Evolutionary conservation across 106 monocot genomes (phyloP).

Genomic region (Dendrobium nobile): DNA sequence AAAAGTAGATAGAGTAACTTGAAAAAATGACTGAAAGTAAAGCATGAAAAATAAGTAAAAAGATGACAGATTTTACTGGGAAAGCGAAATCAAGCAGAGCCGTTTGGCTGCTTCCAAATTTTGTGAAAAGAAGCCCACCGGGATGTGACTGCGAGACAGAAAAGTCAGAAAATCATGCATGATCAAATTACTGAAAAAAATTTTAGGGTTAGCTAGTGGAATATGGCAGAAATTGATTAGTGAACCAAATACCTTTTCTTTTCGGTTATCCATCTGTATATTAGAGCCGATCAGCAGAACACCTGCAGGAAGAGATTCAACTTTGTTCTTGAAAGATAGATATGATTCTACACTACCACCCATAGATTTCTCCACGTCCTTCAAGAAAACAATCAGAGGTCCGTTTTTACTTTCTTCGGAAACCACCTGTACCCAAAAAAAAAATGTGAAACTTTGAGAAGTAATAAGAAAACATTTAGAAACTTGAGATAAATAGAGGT

Average conservation of each 20-base stretch:
- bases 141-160: constrained; percentile 37
- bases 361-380: constrained; percentile 85
- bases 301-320: constrained; percentile 60
- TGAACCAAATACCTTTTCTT: constrained; percentile 53
- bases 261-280: constrained; percentile 76
- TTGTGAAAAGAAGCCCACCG: constrained; percentile 85
- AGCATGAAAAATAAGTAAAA: background rate
- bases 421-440: constrained; percentile 43
- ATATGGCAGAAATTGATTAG: background rate
- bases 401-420: constrained; percentile 77
- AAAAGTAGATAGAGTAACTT: background rate
- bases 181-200: background rate
- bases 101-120: constrained; percentile 87
- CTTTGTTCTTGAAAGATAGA: constrained; percentile 51
- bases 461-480: background rate
- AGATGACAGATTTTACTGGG: constrained; percentile 41
- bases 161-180: background rate
- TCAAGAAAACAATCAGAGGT: constrained; percentile 72
- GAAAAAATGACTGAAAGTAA: background rate
- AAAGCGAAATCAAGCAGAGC: constrained; percentile 91
- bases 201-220: background rate
- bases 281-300: constrained; percentile 85
- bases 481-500: background rate
- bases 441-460: background rate
- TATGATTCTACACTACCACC: constrained; percentile 63